phyloP scores from a whole-genome alignment of 2,329 filamentous ascomycete genomes.

The Tolypocladium album region DNA sequence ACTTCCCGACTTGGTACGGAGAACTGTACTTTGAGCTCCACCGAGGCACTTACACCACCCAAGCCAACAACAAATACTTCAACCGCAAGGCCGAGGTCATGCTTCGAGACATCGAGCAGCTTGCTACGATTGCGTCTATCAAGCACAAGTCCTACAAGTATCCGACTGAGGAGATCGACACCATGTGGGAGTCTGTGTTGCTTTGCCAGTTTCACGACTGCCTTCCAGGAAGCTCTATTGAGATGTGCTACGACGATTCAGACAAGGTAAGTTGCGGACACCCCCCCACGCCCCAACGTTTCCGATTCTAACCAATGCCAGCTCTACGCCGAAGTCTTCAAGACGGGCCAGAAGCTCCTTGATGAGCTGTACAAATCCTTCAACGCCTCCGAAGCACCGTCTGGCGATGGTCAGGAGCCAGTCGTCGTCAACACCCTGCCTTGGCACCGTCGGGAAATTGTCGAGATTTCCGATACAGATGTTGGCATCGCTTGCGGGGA shows the following conservation, averaged over 20 bases:
- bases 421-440: constrained; percentile 76
- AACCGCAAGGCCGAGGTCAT: constrained; percentile 80
- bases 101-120: constrained; percentile 76
- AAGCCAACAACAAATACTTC: constrained; percentile 93
- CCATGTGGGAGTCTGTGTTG: constrained; percentile 88
- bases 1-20: constrained; percentile 92
- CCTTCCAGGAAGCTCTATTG: constrained; percentile 85
- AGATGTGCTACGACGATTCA: constrained; percentile 97
- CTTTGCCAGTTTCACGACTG: constrained; percentile 98
- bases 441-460: constrained; percentile 69
- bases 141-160: constrained; percentile 68
- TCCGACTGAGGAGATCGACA: constrained; percentile 85
- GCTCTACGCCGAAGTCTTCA: constrained; percentile 76
- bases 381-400: constrained; percentile 41
- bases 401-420: constrained; percentile 33
- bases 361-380: constrained; percentile 59
- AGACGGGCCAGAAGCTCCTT: constrained; percentile 61
- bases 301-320: constrained; percentile 19
- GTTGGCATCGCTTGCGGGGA: constrained; percentile 46
- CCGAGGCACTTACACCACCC: constrained; percentile 92
- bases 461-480: constrained; percentile 46
- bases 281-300: not conserved
- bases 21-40: constrained; percentile 98
- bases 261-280: constrained; percentile 46
- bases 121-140: constrained; percentile 78